Base-by-base conservation (phyloP, 73 alveolate genomes). In the Paraurostyla sp. region DNA sequence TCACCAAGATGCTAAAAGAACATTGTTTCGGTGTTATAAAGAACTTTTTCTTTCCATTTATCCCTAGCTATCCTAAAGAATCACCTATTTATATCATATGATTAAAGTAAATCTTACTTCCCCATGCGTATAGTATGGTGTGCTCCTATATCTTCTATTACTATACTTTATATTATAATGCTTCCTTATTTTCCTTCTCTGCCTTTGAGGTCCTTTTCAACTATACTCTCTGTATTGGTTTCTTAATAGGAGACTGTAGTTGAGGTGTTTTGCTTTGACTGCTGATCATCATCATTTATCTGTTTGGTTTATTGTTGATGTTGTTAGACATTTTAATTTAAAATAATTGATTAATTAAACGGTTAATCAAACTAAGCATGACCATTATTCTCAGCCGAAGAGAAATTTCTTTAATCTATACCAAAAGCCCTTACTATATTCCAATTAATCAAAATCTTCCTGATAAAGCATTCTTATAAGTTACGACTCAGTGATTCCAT, bases 61-160 rank as follows among this genome's bases (percentile, higher is more conserved):
- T 30, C 1, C 93, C 93, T 4, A 85, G 46, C 71, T 85, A 43
- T 2, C 93, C 93, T 35, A 71, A 51, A 2, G 83, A 1, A 71
- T 85, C 93, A 48, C 71, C 92, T 83, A 63, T 20, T 15, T 33
- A 20, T 16, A 16, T 29, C 56, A 35, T 0, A 13, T 1, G 22
- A 25, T 7, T 16, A 16, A 23, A 11, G 65, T 75, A 20, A 7
- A 36, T 23, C 92, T 63, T 83, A 85, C 93, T 49, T 52, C 93
- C 93, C 93, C 93, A 85, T 25, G 88, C 85, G 51, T 85, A 85
- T 52, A 78, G 56, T 13, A 48, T 30, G 3, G 86, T 73, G 4
- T 48, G 9, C 4, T 69, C 22, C 18, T 36, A 6, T 35, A 15
- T 69, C 35, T 36, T 69, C 9, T 15, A 41, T 11, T 15, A n/a